Evolutionary conservation across 352 stramenopile genomes (phyloP).

Genomic region (Phytophthora multivora): DNA sequence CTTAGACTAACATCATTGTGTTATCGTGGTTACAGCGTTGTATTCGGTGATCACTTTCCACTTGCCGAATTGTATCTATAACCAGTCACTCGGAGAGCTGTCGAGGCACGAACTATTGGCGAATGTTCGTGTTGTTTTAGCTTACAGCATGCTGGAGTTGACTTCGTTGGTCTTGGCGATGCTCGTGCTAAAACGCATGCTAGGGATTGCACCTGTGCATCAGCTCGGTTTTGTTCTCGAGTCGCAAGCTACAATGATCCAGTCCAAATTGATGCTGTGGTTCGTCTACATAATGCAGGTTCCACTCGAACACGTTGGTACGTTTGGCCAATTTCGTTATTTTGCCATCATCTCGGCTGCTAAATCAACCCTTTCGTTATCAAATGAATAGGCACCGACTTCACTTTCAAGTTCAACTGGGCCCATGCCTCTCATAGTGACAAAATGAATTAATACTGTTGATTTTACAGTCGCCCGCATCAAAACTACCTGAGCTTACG

Average conservation of each 20-base stretch:
- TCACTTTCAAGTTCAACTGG: conserved; percentile 20
- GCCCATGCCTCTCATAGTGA: background rate
- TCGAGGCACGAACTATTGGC: background rate
- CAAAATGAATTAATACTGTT: too few relatives aligned
- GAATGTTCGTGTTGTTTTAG: background rate
- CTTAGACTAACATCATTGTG: background rate
- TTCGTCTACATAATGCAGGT: conserved; percentile 24
- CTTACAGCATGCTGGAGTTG: conserved; percentile 20
- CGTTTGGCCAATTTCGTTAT: background rate
- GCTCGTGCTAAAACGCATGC: conserved; percentile 9
- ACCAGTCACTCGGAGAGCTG: background rate
- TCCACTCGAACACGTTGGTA: conserved; percentile 13
- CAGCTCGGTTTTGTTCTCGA: conserved; percentile 36
- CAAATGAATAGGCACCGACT: conserved; percentile 8
- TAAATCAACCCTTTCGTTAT: background rate
- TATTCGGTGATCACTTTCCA: background rate
- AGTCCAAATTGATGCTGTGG: conserved; percentile 33
- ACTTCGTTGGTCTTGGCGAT: conserved; percentile 12
- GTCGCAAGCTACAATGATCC: conserved; percentile 20
- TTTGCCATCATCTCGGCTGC: background rate
- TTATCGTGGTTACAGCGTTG: background rate
- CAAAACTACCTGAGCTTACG: background rate
- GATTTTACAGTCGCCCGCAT: too few relatives aligned
- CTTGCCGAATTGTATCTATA: background rate
- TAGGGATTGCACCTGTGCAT: conserved; percentile 22